Evolutionary conservation across 192 early-diverging fungal species (phyloP).

Genomic region (Funneliformis geosporum): DNA sequence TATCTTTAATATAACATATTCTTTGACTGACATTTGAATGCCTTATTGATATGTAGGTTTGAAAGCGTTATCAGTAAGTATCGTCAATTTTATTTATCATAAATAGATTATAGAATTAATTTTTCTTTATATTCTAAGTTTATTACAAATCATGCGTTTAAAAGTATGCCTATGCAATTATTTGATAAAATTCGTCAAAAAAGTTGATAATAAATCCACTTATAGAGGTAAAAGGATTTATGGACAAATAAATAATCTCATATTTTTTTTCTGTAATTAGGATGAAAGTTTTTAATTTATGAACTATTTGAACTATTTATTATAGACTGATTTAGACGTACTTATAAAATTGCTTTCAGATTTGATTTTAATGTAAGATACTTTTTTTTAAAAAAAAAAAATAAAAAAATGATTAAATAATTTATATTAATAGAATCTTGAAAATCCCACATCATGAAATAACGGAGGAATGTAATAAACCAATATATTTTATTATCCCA

Average conservation of each 20-base stretch:
- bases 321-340: background rate
- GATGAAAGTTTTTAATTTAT: no score
- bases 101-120: background rate
- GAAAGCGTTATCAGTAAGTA: background rate
- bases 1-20: no score
- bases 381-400: background rate
- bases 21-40: background rate
- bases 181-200: background rate
- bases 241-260: background rate
- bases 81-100: background rate
- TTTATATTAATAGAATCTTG: background rate
- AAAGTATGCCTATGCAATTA: background rate
- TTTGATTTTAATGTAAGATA: constrained; percentile 1
- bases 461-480: background rate
- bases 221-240: background rate
- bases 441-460: background rate
- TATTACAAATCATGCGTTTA: background rate
- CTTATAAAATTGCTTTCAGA: background rate
- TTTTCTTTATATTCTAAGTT: background rate
- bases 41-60: background rate
- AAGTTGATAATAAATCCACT: background rate
- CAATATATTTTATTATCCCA: background rate
- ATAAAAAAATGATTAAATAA: background rate
- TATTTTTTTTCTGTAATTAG: no score
- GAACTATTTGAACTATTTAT: background rate